phyloP scores from a whole-genome alignment of 306 rosid species.

The Medicago ruthenica region DNA sequence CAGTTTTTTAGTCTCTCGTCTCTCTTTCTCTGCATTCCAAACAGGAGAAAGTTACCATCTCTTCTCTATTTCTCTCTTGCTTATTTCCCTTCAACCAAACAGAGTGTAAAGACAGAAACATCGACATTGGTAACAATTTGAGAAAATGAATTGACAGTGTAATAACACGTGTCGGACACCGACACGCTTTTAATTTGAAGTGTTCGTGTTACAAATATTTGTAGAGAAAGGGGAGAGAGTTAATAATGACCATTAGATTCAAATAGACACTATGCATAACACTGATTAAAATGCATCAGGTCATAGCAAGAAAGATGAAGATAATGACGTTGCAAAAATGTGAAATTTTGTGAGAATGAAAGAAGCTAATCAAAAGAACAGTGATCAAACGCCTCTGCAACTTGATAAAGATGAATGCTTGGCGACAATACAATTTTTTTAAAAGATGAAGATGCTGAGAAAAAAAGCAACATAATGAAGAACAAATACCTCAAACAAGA shows the following conservation, averaged over 20 bases:
- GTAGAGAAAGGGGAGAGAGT: conserved; percentile 22
- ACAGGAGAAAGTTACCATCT: too few relatives aligned
- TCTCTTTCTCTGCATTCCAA: too few relatives aligned
- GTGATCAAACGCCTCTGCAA: too few relatives aligned
- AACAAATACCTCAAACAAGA: not conserved
- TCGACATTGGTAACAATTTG: not conserved
- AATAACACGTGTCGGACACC: not conserved
- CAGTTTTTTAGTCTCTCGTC: too few relatives aligned
- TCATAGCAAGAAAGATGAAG: not conserved
- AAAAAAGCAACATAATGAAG: not conserved
- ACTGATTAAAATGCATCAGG: not conserved
- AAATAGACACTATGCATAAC: not conserved
- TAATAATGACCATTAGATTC: conserved; percentile 2
- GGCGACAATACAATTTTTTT: too few relatives aligned
- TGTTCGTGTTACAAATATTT: not conserved
- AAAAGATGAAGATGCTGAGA: too few relatives aligned
- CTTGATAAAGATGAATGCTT: too few relatives aligned
- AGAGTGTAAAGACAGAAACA: too few relatives aligned
- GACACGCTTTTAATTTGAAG: not conserved
- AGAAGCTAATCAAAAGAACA: not conserved
- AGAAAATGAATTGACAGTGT: not conserved
- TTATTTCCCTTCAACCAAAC: too few relatives aligned
- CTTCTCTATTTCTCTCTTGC: too few relatives aligned
- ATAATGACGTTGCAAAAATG: not conserved
- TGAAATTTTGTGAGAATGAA: not conserved